A percentile compares a stretch with the other conserved stretches of the same genome.
Conservation (phyloP, 495 filamentous ascomycete species). For the Mycothermus thermophilus region DNA sequence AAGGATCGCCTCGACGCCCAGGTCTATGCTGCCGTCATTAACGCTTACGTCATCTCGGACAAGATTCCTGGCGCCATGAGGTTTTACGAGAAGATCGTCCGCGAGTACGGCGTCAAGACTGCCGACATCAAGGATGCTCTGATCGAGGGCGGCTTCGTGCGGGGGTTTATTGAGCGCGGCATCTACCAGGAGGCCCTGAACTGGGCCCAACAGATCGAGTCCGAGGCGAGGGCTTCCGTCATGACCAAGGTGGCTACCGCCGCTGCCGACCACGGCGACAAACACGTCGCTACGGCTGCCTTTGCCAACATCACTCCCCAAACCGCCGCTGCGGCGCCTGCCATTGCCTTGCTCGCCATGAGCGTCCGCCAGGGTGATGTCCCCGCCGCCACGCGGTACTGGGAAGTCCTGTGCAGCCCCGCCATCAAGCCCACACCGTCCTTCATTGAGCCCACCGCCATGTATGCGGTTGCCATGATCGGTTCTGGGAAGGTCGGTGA, state of each 20-base stretch:
- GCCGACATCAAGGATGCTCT: slow-evolving; percentile 53
- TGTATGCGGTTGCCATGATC: slow-evolving; percentile 74
- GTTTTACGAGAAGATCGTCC: slow-evolving; percentile 67
- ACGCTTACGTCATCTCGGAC: slow-evolving; percentile 68
- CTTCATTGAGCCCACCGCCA: slow-evolving; percentile 72
- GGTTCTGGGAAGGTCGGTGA: slow-evolving; percentile 65
- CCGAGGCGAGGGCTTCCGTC: slow-evolving; percentile 16
- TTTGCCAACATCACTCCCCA: slow-evolving; percentile 43
- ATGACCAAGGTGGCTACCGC: slow-evolving; percentile 35
- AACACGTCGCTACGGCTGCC: slow-evolving; percentile 52
- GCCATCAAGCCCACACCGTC: slow-evolving; percentile 42
- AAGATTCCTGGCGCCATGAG: slow-evolving; percentile 62
- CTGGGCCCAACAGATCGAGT: slow-evolving; percentile 42
- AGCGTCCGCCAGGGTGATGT: slow-evolving; percentile 70
- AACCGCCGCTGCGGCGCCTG: slow-evolving; percentile 42
- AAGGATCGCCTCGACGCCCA: slow-evolving; percentile 62
- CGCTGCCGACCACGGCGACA: slow-evolving; percentile 70
- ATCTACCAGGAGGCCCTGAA: slow-evolving; percentile 52
- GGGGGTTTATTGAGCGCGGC: slow-evolving; percentile 49
- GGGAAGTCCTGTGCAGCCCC: slow-evolving; percentile 52
- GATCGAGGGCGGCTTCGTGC: slow-evolving; percentile 57
- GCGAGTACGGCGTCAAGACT: slow-evolving; percentile 41
- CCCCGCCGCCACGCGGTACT: slow-evolving; percentile 58
- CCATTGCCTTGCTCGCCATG: slow-evolving; percentile 76
- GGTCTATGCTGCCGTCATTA: slow-evolving; percentile 78